Conservation (phyloP, 2,329 filamentous ascomycete species). For the Paraphoma sp. region DNA sequence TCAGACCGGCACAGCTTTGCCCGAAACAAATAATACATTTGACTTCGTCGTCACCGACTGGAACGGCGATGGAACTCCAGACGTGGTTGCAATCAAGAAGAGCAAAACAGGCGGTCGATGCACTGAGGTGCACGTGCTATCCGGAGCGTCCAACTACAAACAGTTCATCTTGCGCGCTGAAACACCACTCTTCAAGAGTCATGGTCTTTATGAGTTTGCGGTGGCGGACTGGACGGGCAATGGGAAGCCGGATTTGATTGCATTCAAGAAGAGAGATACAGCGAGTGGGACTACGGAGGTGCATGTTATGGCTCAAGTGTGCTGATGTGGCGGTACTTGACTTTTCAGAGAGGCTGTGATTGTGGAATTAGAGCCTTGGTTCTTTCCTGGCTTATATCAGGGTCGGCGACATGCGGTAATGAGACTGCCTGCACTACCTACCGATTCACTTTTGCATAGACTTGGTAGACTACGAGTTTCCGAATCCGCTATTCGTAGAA, state of each 20-base stretch:
- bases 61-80: constrained; percentile 1
- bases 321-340: neutral
- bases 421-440: too few relatives aligned
- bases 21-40: neutral
- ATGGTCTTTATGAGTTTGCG: constrained; percentile 1
- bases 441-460: too few relatives aligned
- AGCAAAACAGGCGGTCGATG: neutral
- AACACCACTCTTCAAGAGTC: neutral
- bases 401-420: too few relatives aligned
- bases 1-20: neutral
- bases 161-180: neutral
- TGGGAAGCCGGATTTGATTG: constrained; percentile 5
- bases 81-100: constrained; percentile 5
- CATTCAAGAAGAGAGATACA: neutral
- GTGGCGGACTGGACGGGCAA: constrained; percentile 2
- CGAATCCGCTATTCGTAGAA: too few relatives aligned
- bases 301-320: constrained; percentile 6
- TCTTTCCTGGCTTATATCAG: too few relatives aligned
- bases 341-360: too few relatives aligned
- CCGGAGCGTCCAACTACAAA: constrained; percentile 1
- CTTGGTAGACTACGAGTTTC: too few relatives aligned
- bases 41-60: constrained; percentile 3
- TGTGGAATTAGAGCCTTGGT: too few relatives aligned
- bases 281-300: constrained; percentile 3
- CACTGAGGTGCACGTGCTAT: constrained; percentile 2